A percentile compares a stretch with the other conserved stretches of the same genome.
phyloP scores from a whole-genome alignment of 345 rosid genomes.

The Nasturtium officinale region DNA sequence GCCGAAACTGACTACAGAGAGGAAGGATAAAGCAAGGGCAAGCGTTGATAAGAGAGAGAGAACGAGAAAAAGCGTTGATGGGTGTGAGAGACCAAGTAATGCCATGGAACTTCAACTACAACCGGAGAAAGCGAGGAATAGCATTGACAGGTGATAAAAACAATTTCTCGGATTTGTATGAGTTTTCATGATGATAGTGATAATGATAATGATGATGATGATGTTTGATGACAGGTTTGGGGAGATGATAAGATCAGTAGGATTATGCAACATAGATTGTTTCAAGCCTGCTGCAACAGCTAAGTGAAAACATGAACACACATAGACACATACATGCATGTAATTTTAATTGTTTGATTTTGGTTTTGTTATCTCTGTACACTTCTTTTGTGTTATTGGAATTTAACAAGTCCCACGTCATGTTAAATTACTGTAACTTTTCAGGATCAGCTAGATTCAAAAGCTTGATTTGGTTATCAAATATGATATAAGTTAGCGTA shows the following conservation, averaged over 20 bases:
- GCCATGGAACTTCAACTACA: slow-evolving; percentile 43
- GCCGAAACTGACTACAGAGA: slow-evolving; percentile 51
- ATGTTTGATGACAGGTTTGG: slow-evolving; percentile 66
- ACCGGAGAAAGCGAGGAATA: slow-evolving; percentile 69
- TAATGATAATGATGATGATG: neutral
- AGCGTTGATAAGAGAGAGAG: slow-evolving; percentile 62
- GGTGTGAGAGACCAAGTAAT: slow-evolving; percentile 50
- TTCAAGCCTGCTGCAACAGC: slow-evolving; percentile 76
- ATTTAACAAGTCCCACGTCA: slow-evolving; percentile 21
- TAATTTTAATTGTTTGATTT: slow-evolving; percentile 26
- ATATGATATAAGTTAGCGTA: neutral
- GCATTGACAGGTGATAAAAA: slow-evolving; percentile 79
- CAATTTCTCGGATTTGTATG: neutral
- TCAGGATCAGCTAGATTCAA: neutral
- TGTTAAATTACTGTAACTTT: neutral
- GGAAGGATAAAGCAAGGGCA: slow-evolving; percentile 35
- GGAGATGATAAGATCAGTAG: slow-evolving; percentile 80
- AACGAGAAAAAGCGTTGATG: slow-evolving; percentile 52
- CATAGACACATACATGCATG: slow-evolving; percentile 16
- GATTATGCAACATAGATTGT: slow-evolving; percentile 88
- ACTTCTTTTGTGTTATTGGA: slow-evolving; percentile 27
- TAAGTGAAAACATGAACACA: slow-evolving; percentile 25
- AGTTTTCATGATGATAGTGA: neutral
- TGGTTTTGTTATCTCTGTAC: slow-evolving; percentile 25
- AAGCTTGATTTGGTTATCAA: slow-evolving; percentile 26